Conservation (phyloP, 2,329 filamentous ascomycete genomes). For the Ilyonectria destructans region DNA sequence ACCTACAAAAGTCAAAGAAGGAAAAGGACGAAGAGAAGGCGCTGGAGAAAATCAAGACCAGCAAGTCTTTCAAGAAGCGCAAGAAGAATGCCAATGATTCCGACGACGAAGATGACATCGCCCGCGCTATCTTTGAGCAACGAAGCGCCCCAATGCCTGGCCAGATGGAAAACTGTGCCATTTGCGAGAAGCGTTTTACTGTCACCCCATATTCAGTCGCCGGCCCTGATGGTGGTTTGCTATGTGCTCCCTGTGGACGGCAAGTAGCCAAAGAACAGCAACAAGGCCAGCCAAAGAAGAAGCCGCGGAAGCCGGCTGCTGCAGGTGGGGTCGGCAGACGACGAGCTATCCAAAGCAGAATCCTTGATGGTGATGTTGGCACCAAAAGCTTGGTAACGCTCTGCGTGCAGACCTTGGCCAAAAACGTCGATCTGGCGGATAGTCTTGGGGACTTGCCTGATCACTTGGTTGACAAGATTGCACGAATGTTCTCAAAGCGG, state of each 20-base stretch:
- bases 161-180: constrained; percentile 90
- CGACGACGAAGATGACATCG: constrained; percentile 68
- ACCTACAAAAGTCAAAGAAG: constrained; percentile 49
- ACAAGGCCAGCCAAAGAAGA: constrained; percentile 56
- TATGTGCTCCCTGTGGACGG: constrained; percentile 87
- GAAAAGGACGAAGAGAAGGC: constrained; percentile 67
- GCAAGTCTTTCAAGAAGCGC: constrained; percentile 71
- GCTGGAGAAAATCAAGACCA: constrained; percentile 75
- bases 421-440: constrained; percentile 75
- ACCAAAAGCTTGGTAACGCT: constrained; percentile 78
- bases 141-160: constrained; percentile 76
- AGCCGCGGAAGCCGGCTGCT: constrained; percentile 65
- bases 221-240: constrained; percentile 86
- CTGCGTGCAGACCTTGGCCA: constrained; percentile 75
- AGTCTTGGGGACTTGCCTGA: constrained; percentile 74
- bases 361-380: constrained; percentile 83
- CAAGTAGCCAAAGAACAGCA: constrained; percentile 77
- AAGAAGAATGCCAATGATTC: constrained; percentile 59
- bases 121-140: constrained; percentile 65
- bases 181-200: constrained; percentile 90
- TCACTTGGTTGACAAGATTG: constrained; percentile 71
- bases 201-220: constrained; percentile 91
- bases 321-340: constrained; percentile 73
- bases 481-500: constrained; percentile 73
- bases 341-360: constrained; percentile 85